phyloP scores from a whole-genome alignment of 176 grass and related monocot species.

The sorghum (Sorghum bicolor) region Sorghum_bicolor_NCBIv3 NC_012871.2:68764501-68765000 shows the following conservation, averaged over 20 bases:
- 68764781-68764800: too few relatives aligned
- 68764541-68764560: not conserved
- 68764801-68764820: too few relatives aligned
- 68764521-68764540: not conserved
- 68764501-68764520: not conserved
- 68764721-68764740: too few relatives aligned
- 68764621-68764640: not conserved
- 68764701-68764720: constrained; percentile 23
- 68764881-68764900: too few relatives aligned
- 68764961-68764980: constrained; percentile 1
- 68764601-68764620: not conserved
- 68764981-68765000: not conserved
- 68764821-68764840: too few relatives aligned
- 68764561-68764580: not conserved
- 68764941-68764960: too few relatives aligned
- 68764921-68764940: too few relatives aligned
- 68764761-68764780: too few relatives aligned
- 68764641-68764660: not conserved
- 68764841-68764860: too few relatives aligned
- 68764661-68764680: not conserved
- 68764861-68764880: too few relatives aligned
- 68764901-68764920: too few relatives aligned
- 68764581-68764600: not conserved
- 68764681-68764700: not conserved
- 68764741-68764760: too few relatives aligned